Evolutionary conservation across 768 basidiomycete genomes (phyloP), one percentile per base, ranked within the genome.

Genomic region (Kwoniella mangroviensis): DNA sequence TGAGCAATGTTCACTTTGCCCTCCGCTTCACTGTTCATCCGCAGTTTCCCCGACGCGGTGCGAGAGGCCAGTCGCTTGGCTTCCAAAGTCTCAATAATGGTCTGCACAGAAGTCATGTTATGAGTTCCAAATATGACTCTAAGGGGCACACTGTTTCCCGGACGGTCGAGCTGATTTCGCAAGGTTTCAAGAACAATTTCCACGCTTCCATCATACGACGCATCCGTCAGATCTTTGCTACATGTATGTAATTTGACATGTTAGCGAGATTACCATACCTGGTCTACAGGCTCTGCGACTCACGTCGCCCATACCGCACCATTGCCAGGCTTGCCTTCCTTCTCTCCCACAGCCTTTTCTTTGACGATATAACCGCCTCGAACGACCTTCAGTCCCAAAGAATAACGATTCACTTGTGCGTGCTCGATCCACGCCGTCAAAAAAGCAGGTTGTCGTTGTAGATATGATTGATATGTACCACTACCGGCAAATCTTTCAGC

Each of bases 381-480:
- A 41, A 95, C 93, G 59, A 96, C 90, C 80, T 95, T 96, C 63
- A 92, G 89, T 6, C 93, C 93, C 0, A 95, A 86, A 0, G 90
- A 85, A 78, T 91, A 95, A 49, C 87, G 85, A 70, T 89, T 85
- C 59, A 76, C 80, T 67, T 86, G 85, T 2, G 93, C 90, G 58
- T 91, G 89, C 12, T 83, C 83, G 55, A 94, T 84, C 55, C 88
- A 86, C 21, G 88, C 88, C 0, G 83, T 83, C 9, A 95, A 86
- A 73, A 92, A 89, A 17, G 83, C 80, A 3, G 89, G 89, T 22
- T 53, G 90, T 90, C 92, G 86, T 53, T 88, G 87, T 19, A 95
- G 87, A 82, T 95, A 95, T 0, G 92, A 90, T 79, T 96, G 93
- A 82, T 89, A 92, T 0, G 93, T 95, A 1, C 87, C 89, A 79